Evolutionary conservation across 371 early-diverging fungal species (phyloP), one percentile per base, ranked within the genome.

Genomic region (Mucor ambiguus): DNA sequence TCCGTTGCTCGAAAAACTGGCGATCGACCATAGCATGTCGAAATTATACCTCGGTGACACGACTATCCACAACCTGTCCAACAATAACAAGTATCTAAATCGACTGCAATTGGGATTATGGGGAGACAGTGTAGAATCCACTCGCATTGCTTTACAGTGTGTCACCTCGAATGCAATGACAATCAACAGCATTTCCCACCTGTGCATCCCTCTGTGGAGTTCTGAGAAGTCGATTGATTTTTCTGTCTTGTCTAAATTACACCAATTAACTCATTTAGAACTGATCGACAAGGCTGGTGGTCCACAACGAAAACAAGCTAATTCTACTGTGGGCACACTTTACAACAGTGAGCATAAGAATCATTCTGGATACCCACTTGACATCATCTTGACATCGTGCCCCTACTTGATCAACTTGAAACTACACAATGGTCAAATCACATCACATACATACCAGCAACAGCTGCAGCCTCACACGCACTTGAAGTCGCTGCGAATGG

Each of bases 11-110:
- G 46, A 58, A 46, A 20, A 6, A 16, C 10, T 64, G 2, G 22
- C 29, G 22, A 58, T 64, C 24, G 58, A 58, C 44, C 44, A 43
- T n/a, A 58, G 28, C 26, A 64, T 58, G 64, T 58, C 46, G 6
- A 64, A 46, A 48, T 14, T 30, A 14, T 64, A 58, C 28, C 43
- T 64, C 28, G 26, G 46, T 18, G 44, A 64, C 30, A 24, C 30
- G 20, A 43, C 58, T 12, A 46, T 64, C 8, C 33, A 22, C 28
- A 37, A 9, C 22, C 26, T 49, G 11, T 18, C 16, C 7, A 33
- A 32, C 58, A 43, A 38, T 2, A 46, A 30, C 22, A 60, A 10
- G 30, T 33, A 30, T 6, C 12, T 52, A 16, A 28, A 28, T 16
- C 52, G 14, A 12, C 28, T 60, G 18, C 29, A 60, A 10, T 14